Percentiles rank a stretch among this genome's conserved stretches.
Conservation (phyloP, 2,329 filamentous ascomycete genomes). For the Fusarium xylarioides region DNA sequence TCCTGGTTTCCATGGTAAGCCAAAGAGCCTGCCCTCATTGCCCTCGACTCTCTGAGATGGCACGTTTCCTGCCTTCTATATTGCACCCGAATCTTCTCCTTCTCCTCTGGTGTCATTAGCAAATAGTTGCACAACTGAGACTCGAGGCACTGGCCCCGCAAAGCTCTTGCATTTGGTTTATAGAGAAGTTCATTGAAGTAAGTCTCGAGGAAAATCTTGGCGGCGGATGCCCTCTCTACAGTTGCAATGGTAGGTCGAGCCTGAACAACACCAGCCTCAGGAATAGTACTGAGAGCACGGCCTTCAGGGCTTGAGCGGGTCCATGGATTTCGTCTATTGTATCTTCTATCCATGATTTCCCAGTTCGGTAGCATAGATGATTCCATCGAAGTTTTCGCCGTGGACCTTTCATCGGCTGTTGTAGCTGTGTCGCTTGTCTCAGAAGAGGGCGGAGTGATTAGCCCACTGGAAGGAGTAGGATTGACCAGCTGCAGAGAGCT, state of each 20-base stretch:
- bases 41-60: slow-evolving; percentile 77
- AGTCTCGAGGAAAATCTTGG: slow-evolving; percentile 87
- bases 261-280: slow-evolving; percentile 42
- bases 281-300: slow-evolving; percentile 48
- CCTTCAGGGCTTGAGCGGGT: slow-evolving; percentile 50
- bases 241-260: slow-evolving; percentile 59
- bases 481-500: slow-evolving; percentile 42
- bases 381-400: slow-evolving; percentile 49
- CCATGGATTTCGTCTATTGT: slow-evolving; percentile 47
- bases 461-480: slow-evolving; percentile 19
- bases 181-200: slow-evolving; percentile 78
- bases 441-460: slow-evolving; percentile 43
- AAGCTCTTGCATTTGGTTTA: slow-evolving; percentile 48
- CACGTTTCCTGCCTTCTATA: slow-evolving; percentile 76
- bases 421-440: slow-evolving; percentile 40
- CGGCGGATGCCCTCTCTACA: slow-evolving; percentile 79
- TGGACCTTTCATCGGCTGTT: slow-evolving; percentile 38
- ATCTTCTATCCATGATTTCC: slow-evolving; percentile 36
- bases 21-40: slow-evolving; percentile 70
- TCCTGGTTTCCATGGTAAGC: slow-evolving; percentile 10
- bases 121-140: slow-evolving; percentile 64
- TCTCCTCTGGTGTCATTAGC: slow-evolving; percentile 64
- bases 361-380: slow-evolving; percentile 42
- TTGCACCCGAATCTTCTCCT: slow-evolving; percentile 60
- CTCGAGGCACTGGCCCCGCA: slow-evolving; percentile 49